Evolutionary conservation across 495 filamentous ascomycete species (phyloP), one percentile per base, ranked within the genome.

Genomic region (Aspergillus biplanus): DNA sequence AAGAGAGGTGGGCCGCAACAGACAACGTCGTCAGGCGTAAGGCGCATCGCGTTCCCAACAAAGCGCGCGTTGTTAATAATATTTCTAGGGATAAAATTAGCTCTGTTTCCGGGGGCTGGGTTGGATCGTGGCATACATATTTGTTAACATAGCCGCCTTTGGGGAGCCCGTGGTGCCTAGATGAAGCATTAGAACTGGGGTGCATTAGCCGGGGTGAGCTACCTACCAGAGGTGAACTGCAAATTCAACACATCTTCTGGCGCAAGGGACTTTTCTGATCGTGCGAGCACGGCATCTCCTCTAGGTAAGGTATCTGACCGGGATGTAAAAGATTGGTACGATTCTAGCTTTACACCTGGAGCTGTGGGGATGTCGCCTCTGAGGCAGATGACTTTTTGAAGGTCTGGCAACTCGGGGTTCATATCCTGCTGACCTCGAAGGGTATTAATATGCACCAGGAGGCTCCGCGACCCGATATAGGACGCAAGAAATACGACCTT

Each of bases 81-180:
- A 32, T 81, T 84, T 7, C 79, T 81, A 42, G 5, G 34, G 16
- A 42, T 59, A 49, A 44, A 33, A 56, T 18, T 16, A 16, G 16
- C 13, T 58, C 6, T 32, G 8, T 15, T 5, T 15, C 21, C 21
- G 32, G 12, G 13, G 15, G 21, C 2, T n/a, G 13, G 12, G 7
- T 5, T 1, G 33, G 60, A 89, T 46, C 6, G 47, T 6, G 47
- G 11, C 47, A 27, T 74, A 82, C 39, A 72, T 78, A 73, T 96
- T 92, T 0, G 85, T 86, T 18, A 97, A 79, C 79, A 90, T 93
- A 0, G 92, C 90, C 0, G 92, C 92, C 79, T 97, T 97, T 4
- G 92, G 92, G 33, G 80, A 71, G 0, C 85, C 84, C 0, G 91
- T 94, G 6, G 91, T 94, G 44, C 91, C 69, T 70, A 9, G 0